Evolutionary conservation across 169 alveolate genomes (phyloP).

Genomic region (Babesia ovis): DNA sequence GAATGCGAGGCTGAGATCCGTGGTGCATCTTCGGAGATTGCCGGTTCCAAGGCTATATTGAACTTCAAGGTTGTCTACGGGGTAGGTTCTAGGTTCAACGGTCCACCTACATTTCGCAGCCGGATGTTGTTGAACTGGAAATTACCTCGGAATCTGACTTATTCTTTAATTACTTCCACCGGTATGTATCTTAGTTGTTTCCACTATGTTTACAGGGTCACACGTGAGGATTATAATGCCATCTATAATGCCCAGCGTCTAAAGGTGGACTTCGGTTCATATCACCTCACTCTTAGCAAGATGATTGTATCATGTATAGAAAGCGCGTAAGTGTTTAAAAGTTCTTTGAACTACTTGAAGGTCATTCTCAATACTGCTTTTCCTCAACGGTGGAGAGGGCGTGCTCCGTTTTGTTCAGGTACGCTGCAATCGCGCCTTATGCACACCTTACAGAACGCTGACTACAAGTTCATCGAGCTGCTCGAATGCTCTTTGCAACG

Average conservation of each 20-base stretch:
- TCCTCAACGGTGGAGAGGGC: conserved; percentile 17
- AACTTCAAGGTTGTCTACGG: conserved; percentile 27
- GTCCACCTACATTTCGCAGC: not conserved
- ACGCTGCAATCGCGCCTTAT: not conserved
- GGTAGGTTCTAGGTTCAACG: not conserved
- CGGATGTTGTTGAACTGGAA: conserved; percentile 24
- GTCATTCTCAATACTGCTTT: conserved; percentile 9
- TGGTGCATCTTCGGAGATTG: conserved; percentile 7
- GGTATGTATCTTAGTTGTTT: conserved; percentile 17
- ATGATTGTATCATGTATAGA: conserved; percentile 38
- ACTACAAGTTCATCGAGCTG: conserved; percentile 29
- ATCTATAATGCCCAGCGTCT: conserved; percentile 8
- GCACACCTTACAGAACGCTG: conserved; percentile 8
- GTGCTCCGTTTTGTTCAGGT: conserved; percentile 36
- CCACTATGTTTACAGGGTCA: conserved; percentile 12
- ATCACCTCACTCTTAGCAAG: conserved; percentile 6
- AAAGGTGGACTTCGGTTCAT: not conserved
- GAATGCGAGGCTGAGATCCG: conserved; percentile 37
- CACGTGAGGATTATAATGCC: conserved; percentile 5
- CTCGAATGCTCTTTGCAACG: conserved; percentile 29
- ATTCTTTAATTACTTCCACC: conserved; percentile 30
- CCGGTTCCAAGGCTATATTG: not conserved
- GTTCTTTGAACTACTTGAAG: not conserved
- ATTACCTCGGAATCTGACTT: conserved; percentile 31
- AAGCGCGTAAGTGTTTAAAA: conserved; percentile 8